Conservation (phyloP, 768 basidiomycete genomes). For the Mycena albidolilacea region DNA sequence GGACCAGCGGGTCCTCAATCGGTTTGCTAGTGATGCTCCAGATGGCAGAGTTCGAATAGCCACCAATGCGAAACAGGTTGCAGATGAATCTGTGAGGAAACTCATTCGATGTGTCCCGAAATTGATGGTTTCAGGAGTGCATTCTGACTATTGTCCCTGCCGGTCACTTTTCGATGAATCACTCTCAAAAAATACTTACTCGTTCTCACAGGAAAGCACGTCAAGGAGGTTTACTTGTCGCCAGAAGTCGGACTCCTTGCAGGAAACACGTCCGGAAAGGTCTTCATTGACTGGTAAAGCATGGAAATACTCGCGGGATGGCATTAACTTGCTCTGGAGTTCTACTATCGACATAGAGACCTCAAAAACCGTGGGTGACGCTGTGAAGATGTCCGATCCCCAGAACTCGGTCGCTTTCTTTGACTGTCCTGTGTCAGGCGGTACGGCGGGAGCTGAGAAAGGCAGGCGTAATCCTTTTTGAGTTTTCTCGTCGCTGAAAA, state of each 20-base stretch:
- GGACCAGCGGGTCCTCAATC: slow-evolving; percentile 44
- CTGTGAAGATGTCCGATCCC: slow-evolving; percentile 44
- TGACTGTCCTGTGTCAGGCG: slow-evolving; percentile 61
- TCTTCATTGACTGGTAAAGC: slow-evolving; percentile 59
- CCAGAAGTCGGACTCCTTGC: slow-evolving; percentile 53
- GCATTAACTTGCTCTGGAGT: slow-evolving; percentile 40
- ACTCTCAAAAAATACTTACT: neutral
- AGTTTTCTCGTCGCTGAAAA: neutral
- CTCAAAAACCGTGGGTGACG: slow-evolving; percentile 50
- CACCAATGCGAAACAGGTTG: slow-evolving; percentile 51
- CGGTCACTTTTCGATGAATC: slow-evolving; percentile 39
- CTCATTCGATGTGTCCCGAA: neutral
- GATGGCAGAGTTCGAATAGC: slow-evolving; percentile 42
- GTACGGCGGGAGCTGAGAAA: slow-evolving; percentile 56
- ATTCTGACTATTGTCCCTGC: slow-evolving; percentile 60
- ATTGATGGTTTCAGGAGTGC: slow-evolving; percentile 48
- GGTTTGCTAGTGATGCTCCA: slow-evolving; percentile 45
- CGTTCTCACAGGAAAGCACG: slow-evolving; percentile 51
- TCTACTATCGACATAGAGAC: slow-evolving; percentile 61
- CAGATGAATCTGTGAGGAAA: slow-evolving; percentile 53
- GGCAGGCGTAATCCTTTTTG: slow-evolving; percentile 28
- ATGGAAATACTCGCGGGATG: neutral
- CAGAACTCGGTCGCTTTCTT: slow-evolving; percentile 47
- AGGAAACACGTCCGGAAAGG: slow-evolving; percentile 53
- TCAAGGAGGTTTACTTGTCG: slow-evolving; percentile 54